Base-by-base conservation (phyloP, 2,329 filamentous ascomycete species). In the Penicillium sp. region DNA sequence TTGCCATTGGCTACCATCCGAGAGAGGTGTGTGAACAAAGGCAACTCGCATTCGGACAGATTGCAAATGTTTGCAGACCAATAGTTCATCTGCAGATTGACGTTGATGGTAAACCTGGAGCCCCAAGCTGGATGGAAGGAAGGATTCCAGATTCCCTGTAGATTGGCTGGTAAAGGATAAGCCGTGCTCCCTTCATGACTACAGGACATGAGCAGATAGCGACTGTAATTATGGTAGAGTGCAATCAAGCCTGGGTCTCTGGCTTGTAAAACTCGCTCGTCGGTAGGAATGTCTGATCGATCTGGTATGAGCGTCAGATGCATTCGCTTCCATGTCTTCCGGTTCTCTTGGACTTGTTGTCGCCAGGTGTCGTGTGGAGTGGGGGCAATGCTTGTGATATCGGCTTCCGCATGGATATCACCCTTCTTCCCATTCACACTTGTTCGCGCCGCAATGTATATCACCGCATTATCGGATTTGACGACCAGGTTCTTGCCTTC, bases 51-150 rank as follows among this genome's bases (percentile, higher is more conserved):
- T 43, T 77, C 75, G 0, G 27, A 77, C 45, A 81, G 75, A 1
- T 81, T 73, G 0, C 81, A 82, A 50, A 82, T 76, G 31, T 84
- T 81, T 2, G 78, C 77, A 1, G 71, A 72, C 82, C 83, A 86
- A 58, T 85, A 79, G 56, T 85, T 85, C 83, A 85, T 85, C 60
- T 86, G 81, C 0, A 85, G 56, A 54, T 86, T 86, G 62, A 86
- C 83, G 57, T 86, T 82, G 41, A 78, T 74, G 43, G 84, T 82
- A 54, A 84, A 86, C 58, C 85, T 82, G 3, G 73, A 78, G 11
- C 77, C 76, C 83, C 83, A 84, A 1, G 79, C 76, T 2, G 77
- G 72, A 2, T 65, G 62, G 2, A 81, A 68, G 0, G 74, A 71
- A 46, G 81, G 76, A 8, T 78, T 79, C 84, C 83, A 86, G 20